phyloP scores from a whole-genome alignment of 2,329 filamentous ascomycete genomes.

The Pyrenochaeta sp. region DNA sequence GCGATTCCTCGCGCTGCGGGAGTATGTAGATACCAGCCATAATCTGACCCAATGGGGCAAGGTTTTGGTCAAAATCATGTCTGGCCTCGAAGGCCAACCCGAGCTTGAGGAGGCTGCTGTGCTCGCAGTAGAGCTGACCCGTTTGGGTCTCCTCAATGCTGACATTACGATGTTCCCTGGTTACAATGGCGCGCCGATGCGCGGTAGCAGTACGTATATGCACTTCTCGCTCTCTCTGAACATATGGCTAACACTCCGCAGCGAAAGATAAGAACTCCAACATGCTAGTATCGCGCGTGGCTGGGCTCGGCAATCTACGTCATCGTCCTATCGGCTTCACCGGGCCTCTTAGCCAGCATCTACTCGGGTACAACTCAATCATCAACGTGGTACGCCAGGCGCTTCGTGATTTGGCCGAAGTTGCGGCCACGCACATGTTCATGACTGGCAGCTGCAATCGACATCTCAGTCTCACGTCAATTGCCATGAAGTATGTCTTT shows the following conservation, averaged over 20 bases:
- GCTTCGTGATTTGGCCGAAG: constrained; percentile 84
- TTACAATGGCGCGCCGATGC: constrained; percentile 65
- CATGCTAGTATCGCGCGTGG: constrained; percentile 84
- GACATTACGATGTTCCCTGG: constrained; percentile 65
- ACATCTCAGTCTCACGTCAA: constrained; percentile 63
- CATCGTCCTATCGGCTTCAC: constrained; percentile 92
- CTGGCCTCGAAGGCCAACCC: constrained; percentile 63
- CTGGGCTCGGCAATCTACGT: constrained; percentile 80
- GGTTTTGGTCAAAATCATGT: constrained; percentile 74
- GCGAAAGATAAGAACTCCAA: constrained; percentile 80
- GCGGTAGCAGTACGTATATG: constrained; percentile 53
- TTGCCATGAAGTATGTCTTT: constrained; percentile 73
- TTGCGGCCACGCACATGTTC: constrained; percentile 80
- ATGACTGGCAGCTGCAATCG: constrained; percentile 80
- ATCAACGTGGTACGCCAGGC: constrained; percentile 79
- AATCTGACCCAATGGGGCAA: constrained; percentile 81
- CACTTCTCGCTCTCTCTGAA: background rate
- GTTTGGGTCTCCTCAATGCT: constrained; percentile 77
- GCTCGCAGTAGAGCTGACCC: constrained; percentile 84
- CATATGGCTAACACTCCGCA: constrained; percentile 29
- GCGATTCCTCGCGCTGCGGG: constrained; percentile 88
- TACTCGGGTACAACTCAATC: constrained; percentile 85
- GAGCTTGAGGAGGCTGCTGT: constrained; percentile 79
- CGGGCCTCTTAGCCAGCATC: constrained; percentile 87
- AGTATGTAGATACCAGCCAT: constrained; percentile 81